A percentile compares a stretch with the other conserved stretches of the same genome.
Conservation (phyloP, 305 asterid genomes). For the Fraxinus ornus region DNA sequence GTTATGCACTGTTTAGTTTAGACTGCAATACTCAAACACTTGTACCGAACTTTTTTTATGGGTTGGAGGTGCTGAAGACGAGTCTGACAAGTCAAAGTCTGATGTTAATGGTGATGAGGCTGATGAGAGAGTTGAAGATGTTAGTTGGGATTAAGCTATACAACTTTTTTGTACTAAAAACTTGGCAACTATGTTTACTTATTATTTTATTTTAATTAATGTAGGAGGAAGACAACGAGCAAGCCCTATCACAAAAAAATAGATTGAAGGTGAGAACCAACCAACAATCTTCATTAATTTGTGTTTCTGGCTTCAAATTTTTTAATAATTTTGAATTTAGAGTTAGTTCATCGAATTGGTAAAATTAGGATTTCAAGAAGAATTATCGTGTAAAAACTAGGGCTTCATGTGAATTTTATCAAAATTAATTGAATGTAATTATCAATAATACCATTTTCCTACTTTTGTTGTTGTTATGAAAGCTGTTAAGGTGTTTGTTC, state of each 20-base stretch:
- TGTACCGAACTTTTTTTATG: constrained; percentile 21
- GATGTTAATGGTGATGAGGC: constrained; percentile 51
- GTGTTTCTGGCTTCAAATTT: not conserved
- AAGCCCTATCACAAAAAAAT: not conserved
- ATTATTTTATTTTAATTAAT: not conserved
- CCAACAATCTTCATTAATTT: not conserved
- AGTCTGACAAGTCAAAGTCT: constrained; percentile 68
- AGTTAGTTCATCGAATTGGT: not conserved
- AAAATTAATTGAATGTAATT: not conserved
- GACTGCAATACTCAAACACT: not conserved
- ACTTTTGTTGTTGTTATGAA: not conserved
- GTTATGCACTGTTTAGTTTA: not conserved
- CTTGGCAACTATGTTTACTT: not conserved
- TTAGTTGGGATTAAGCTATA: constrained; percentile 20
- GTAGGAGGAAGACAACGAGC: constrained; percentile 38
- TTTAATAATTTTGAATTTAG: not conserved
- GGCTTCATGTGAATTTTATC: not conserved
- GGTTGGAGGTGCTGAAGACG: constrained; percentile 54
- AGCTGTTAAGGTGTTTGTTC: not conserved
- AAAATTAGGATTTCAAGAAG: not conserved
- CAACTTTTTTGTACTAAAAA: not conserved
- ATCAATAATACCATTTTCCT: not conserved
- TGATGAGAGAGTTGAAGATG: constrained; percentile 53
- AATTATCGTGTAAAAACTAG: not conserved
- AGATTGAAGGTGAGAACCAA: not conserved